Conservation (phyloP, 768 basidiomycete species). For the Solioccasus polychromus region DNA sequence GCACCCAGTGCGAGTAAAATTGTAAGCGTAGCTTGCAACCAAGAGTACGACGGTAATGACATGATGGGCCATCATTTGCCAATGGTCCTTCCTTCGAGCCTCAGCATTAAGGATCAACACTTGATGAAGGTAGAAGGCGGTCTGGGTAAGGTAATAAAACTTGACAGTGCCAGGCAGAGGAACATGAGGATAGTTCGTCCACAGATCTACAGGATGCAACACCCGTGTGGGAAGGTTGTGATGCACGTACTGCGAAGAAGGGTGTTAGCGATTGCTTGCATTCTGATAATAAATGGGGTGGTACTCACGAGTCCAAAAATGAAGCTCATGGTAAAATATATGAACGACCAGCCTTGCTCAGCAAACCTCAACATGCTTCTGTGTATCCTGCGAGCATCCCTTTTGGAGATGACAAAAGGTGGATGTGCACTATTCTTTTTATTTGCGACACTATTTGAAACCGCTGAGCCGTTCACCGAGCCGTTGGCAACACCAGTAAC, state of each 20-base stretch:
- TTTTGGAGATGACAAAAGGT: constrained; percentile 28
- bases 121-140: constrained; percentile 90
- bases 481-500: constrained; percentile 26
- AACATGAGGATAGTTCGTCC: constrained; percentile 80
- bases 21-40: constrained; percentile 70
- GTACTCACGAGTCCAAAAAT: constrained; percentile 77
- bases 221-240: constrained; percentile 62
- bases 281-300: constrained; percentile 9
- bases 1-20: constrained; percentile 87
- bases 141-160: constrained; percentile 84
- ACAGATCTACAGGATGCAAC: constrained; percentile 63
- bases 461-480: constrained; percentile 19
- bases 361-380: constrained; percentile 83
- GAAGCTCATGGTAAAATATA: constrained; percentile 81
- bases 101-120: constrained; percentile 91
- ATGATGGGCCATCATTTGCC: constrained; percentile 97
- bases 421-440: constrained; percentile 22
- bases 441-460: constrained; percentile 30
- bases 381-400: constrained; percentile 59
- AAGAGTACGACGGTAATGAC: constrained; percentile 83
- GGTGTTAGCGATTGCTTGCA: constrained; percentile 10
- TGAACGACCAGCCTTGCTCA: constrained; percentile 89
- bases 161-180: constrained; percentile 81
- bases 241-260: constrained; percentile 69
- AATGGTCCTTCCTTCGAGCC: constrained; percentile 86